These are phyloP conservation scores for Epichloe brachyelytri DNA, from an alignment of 2,329 filamentous ascomycete genomes.

Conservation along the genomic window DNA sequence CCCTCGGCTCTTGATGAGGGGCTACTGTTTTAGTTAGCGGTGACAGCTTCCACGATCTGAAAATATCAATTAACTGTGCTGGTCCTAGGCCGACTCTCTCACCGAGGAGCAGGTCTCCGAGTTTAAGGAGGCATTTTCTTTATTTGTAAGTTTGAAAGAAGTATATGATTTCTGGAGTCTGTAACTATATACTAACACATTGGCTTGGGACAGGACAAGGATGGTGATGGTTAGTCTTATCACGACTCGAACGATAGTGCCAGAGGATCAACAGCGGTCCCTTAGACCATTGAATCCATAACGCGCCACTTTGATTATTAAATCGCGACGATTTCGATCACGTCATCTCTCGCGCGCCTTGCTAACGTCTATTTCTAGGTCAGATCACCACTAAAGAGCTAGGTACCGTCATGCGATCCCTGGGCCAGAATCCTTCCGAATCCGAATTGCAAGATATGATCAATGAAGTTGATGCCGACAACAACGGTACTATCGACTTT, in stretches of 20 bases:
- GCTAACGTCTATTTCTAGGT: constrained; percentile 34
- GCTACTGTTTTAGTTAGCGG: constrained; percentile 7
- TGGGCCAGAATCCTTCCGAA: constrained; percentile 82
- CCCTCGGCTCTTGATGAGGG: constrained; percentile 11
- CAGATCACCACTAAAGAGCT: constrained; percentile 89
- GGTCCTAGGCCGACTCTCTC: constrained; percentile 77
- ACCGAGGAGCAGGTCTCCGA: constrained; percentile 99
- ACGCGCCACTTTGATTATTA: background rate
- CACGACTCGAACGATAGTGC: background rate
- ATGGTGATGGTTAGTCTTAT: constrained; percentile 70
- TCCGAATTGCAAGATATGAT: constrained; percentile 90
- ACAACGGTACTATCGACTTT: constrained; percentile 87
- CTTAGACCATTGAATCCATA: background rate
- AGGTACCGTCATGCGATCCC: constrained; percentile 80
- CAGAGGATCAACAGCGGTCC: background rate
- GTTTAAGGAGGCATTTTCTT: constrained; percentile 99
- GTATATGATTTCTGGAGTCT: background rate
- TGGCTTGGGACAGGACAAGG: constrained; percentile 57
- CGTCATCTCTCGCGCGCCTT: background rate
- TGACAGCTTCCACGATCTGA: background rate
- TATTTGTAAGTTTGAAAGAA: constrained; percentile 65
- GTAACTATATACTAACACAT: constrained; percentile 1
- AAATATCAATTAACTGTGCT: constrained; percentile 11
- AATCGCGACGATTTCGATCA: background rate
- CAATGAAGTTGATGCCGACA: constrained; percentile 85